phyloP scores from a whole-genome alignment of 2,329 filamentous ascomycete species.

The Fusarium chlamydosporum region DNA sequence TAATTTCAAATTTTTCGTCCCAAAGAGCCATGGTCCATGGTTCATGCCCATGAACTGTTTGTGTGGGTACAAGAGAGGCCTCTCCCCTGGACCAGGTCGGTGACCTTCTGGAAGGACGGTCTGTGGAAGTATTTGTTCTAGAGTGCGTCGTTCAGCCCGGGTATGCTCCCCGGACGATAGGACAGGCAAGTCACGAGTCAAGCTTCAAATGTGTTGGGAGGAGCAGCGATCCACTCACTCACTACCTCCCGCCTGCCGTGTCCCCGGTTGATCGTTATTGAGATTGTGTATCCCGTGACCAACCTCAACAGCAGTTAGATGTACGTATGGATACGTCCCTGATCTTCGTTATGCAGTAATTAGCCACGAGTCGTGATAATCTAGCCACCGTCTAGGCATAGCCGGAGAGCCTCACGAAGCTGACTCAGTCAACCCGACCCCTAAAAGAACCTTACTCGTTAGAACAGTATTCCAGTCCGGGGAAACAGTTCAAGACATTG shows the following conservation, averaged over 20 bases:
- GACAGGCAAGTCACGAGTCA: constrained; percentile 43
- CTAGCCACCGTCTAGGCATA: constrained; percentile 13
- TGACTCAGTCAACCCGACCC: constrained; percentile 27
- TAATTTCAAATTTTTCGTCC: constrained; percentile 52
- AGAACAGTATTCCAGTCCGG: constrained; percentile 36
- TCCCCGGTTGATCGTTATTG: constrained; percentile 43
- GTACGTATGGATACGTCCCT: constrained; percentile 14
- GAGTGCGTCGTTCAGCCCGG: constrained; percentile 42
- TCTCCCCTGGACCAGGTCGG: constrained; percentile 38
- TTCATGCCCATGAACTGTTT: constrained; percentile 34
- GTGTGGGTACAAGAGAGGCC: constrained; percentile 43
- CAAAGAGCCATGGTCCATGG: constrained; percentile 41
- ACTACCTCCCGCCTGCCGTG: constrained; percentile 27
- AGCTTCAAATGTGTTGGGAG: constrained; percentile 28
- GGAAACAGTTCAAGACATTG: constrained; percentile 39
- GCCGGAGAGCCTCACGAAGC: constrained; percentile 27
- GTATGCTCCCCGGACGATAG: constrained; percentile 42
- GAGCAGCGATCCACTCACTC: constrained; percentile 20
- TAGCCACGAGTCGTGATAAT: constrained; percentile 34
- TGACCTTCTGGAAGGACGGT: constrained; percentile 51
- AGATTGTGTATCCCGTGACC: constrained; percentile 35
- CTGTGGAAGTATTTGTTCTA: constrained; percentile 41
- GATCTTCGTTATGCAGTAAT: constrained; percentile 28
- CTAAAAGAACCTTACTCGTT: constrained; percentile 17
- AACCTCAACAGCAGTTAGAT: constrained; percentile 12